phyloP scores from a whole-genome alignment of 352 stramenopile species.

The Pythium biforme region DNA sequence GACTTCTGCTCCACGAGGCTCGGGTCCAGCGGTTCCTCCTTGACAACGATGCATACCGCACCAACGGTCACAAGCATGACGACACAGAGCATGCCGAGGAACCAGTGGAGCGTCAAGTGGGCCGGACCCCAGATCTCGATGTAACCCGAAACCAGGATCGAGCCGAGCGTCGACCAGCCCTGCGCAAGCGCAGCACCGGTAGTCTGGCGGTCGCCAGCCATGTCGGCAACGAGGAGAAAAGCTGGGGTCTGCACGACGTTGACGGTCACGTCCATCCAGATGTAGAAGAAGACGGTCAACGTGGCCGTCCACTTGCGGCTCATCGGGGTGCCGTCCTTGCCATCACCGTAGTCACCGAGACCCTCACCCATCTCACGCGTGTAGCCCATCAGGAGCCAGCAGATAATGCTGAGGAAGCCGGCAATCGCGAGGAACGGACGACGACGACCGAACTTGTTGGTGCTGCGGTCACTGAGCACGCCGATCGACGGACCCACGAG shows the following conservation, averaged over 20 bases:
- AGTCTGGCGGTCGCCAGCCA: constrained; percentile 50
- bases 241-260: constrained; percentile 25
- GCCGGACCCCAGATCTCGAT: constrained; percentile 45
- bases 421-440: constrained; percentile 20
- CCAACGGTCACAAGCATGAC: constrained; percentile 33
- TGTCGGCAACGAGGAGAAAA: constrained; percentile 47
- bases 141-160: constrained; percentile 46
- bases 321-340: not conserved
- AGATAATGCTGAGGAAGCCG: constrained; percentile 19
- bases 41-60: constrained; percentile 27
- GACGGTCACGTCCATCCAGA: constrained; percentile 29
- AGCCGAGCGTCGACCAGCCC: constrained; percentile 44
- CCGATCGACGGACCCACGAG: constrained; percentile 15
- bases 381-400: constrained; percentile 30
- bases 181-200: constrained; percentile 40
- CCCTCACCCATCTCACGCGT: constrained; percentile 21
- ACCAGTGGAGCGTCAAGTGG: constrained; percentile 41
- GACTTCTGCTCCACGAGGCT: too few relatives aligned
- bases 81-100: constrained; percentile 46
- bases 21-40: not conserved
- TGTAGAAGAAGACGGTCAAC: constrained; percentile 9
- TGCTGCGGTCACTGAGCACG: constrained; percentile 29
- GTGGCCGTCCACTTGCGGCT: not conserved
- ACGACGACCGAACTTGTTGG: constrained; percentile 23
- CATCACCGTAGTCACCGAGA: constrained; percentile 23